Evolutionary conservation across 2,329 filamentous ascomycete species (phyloP).

Genomic region (Aspergillus neotritici): DNA sequence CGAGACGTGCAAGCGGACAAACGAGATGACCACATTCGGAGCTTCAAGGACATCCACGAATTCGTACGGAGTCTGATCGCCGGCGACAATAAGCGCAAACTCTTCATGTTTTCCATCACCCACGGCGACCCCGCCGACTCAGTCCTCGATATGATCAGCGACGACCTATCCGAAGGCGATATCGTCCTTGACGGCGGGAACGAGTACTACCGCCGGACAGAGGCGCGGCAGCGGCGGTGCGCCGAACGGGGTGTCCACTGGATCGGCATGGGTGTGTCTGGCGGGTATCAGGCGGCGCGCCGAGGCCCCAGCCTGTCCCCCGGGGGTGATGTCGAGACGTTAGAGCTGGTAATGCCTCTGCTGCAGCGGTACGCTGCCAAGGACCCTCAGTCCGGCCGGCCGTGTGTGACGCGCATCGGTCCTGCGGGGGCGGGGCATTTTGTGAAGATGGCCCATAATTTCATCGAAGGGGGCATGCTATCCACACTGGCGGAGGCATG

Average conservation of each 20-base stretch:
- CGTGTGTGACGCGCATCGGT: constrained; percentile 58
- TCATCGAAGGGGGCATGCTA: constrained; percentile 69
- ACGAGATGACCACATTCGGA: constrained; percentile 28
- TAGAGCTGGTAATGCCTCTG: constrained; percentile 57
- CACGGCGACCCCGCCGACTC: constrained; percentile 36
- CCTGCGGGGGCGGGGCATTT: constrained; percentile 63
- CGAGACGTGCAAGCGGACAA: constrained; percentile 18
- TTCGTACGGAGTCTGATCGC: constrained; percentile 31
- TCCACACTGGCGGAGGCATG: constrained; percentile 59
- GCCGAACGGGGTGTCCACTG: constrained; percentile 56
- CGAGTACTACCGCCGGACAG: constrained; percentile 61
- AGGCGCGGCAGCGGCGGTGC: constrained; percentile 56
- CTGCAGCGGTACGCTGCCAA: constrained; percentile 59
- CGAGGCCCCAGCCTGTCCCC: constrained; percentile 63
- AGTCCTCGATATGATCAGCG: constrained; percentile 38
- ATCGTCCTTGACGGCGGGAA: constrained; percentile 66
- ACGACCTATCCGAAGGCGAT: constrained; percentile 54
- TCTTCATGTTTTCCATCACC: constrained; percentile 40
- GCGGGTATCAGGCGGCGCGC: constrained; percentile 63
- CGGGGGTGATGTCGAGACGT: constrained; percentile 52
- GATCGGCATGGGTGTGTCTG: constrained; percentile 63
- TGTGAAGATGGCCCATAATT: constrained; percentile 72
- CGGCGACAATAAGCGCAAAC: constrained; percentile 24
- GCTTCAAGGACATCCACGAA: constrained; percentile 31
- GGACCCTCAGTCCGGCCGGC: constrained; percentile 49